Evolutionary conservation across 2,329 filamentous ascomycete species (phyloP).

Genomic region (Exophiala oligosperma): DNA sequence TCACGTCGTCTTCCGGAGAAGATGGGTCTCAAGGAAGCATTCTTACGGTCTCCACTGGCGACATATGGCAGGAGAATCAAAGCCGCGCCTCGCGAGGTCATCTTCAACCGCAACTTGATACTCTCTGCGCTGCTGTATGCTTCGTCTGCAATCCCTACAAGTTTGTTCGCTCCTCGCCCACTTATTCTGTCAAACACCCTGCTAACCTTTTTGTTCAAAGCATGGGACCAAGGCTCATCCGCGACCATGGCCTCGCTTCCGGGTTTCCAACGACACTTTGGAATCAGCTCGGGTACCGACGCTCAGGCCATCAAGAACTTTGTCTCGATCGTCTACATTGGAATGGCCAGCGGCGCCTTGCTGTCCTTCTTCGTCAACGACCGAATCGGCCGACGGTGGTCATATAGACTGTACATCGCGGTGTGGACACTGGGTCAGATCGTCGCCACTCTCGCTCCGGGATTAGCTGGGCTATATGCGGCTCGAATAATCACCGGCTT

Average conservation of each 20-base stretch:
- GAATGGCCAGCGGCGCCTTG: conserved; percentile 33
- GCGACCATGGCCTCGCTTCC: conserved; percentile 36
- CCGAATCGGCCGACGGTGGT: conserved; percentile 42
- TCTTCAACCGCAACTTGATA: conserved; percentile 15
- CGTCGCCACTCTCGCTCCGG: conserved; percentile 23
- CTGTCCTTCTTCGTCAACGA: conserved; percentile 44
- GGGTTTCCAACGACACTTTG: conserved; percentile 39
- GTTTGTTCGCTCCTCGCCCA: conserved; percentile 12
- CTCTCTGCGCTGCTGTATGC: conserved; percentile 12
- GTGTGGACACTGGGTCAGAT: conserved; percentile 32
- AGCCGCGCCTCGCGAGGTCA: conserved; percentile 10
- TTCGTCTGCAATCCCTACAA: conserved; percentile 22
- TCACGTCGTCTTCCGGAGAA: background rate
- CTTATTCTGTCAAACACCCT: background rate
- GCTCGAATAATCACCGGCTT: conserved; percentile 41
- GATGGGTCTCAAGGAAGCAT: conserved; percentile 12
- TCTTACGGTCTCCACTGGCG: conserved; percentile 12
- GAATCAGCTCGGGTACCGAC: conserved; percentile 34
- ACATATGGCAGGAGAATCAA: conserved; percentile 13
- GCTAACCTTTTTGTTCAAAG: conserved; percentile 18
- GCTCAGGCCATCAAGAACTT: conserved; percentile 36
- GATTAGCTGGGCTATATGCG: conserved; percentile 35
- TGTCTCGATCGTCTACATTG: conserved; percentile 41
- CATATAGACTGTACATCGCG: conserved; percentile 39
- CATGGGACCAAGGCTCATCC: conserved; percentile 38